Evolutionary conservation across 306 rosid genomes (phyloP), one percentile per base, ranked within the genome.

Genomic region (Vigna hirtella): DNA sequence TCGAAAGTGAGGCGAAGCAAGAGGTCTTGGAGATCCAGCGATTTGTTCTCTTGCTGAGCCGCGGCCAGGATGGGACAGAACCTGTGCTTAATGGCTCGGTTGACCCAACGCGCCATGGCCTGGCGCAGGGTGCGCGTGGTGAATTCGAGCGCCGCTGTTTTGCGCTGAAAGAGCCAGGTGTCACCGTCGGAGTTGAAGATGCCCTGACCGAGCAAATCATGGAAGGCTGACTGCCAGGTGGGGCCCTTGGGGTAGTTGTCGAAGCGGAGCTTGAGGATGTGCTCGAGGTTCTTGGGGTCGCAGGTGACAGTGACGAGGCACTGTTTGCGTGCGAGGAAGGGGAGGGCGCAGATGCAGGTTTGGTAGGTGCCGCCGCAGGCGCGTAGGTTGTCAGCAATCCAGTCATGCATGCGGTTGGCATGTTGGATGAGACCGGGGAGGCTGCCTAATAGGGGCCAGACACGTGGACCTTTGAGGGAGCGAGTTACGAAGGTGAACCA

Each of bases 41-140:
- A 17, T 34, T 68, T 40, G 0, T 64, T 77, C 2, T 83, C 50
- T 4, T 5, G n/a, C 12, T 92, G 91, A 6, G 96, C 93, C 1
- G 73, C 38, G 40, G 85, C 87, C 0, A 94, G 73, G 40, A 94
- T 90, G 0, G 98, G 97, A 63, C 93, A 87, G 30, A 94, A 89
- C 38, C 98, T 59, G 4, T 56, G 53, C 82, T 92, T 85, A 10
- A 94, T 94, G 58, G 98, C 94, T 20, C 93, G 91, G 83, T 86
- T 94, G 30, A 92, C 98, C 98, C 98, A 94, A 5, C 98, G 91
- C 3, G 88, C 96, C 98, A 94, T 94, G 74, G 98, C 98, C 57
- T 92, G 98, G 5, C 98, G 96, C 1, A 94, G 91, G 0, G 98
- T 94, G 15, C 97, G 83, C 1, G 97, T 94, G 80, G 98, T 92